These are phyloP conservation scores for Asterella californica DNA, from an alignment of 225 moss, liverwort and hornwort species.

Conservation along the genomic window DNA sequence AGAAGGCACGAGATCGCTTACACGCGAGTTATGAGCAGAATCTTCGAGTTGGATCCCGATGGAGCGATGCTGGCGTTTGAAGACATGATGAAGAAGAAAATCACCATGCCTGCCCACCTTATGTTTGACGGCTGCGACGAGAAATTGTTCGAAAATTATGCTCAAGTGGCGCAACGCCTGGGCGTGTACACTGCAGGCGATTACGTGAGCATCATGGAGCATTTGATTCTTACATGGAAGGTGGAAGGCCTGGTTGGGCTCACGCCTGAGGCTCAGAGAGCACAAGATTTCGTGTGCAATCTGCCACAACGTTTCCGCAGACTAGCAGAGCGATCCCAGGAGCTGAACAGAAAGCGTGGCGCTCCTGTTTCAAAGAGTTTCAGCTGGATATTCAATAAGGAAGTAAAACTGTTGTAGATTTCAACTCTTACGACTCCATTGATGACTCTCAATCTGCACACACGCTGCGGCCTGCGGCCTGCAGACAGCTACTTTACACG, in stretches of 20 bases:
- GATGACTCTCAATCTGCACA: no score
- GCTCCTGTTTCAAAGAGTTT: slow-evolving; percentile 37
- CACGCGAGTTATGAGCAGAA: slow-evolving; percentile 61
- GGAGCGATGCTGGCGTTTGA: slow-evolving; percentile 67
- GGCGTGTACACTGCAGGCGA: slow-evolving; percentile 84
- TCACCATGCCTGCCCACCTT: slow-evolving; percentile 94
- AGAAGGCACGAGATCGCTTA: slow-evolving; percentile 95
- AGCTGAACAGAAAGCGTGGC: slow-evolving; percentile 26
- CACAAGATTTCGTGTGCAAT: slow-evolving; percentile 73
- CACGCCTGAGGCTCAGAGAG: slow-evolving; percentile 60
- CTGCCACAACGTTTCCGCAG: slow-evolving; percentile 62
- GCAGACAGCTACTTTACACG: no score
- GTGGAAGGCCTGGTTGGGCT: slow-evolving; percentile 57
- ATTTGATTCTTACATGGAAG: slow-evolving; percentile 66
- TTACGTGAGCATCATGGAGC: slow-evolving; percentile 73
- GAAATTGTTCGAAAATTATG: slow-evolving; percentile 69
- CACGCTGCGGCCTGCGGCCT: no score
- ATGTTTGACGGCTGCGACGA: slow-evolving; percentile 82
- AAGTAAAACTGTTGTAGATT: slow-evolving; percentile 53
- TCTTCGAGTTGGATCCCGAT: slow-evolving; percentile 70
- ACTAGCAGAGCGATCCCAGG: slow-evolving; percentile 50
- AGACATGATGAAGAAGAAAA: slow-evolving; percentile 97
- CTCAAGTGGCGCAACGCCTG: slow-evolving; percentile 57
- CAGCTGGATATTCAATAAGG: slow-evolving; percentile 79
- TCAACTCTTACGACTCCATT: neutral